Evolutionary conservation across 2,329 filamentous ascomycete species (phyloP).

Genomic region (Aspergillus flavus): DNA sequence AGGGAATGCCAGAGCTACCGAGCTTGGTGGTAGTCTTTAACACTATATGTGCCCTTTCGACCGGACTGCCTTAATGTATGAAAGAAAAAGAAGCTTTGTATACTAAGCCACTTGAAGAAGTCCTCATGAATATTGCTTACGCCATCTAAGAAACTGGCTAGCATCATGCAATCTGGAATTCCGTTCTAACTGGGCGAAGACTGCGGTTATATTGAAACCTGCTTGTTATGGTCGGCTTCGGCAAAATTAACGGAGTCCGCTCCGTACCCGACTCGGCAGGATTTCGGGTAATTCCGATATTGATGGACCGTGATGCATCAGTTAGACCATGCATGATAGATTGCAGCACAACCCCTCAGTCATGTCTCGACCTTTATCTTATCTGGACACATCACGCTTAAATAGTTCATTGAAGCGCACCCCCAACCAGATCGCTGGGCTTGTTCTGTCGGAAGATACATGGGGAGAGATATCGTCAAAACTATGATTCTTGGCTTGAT

Average conservation of each 20-base stretch:
- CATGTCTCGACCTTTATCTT: not conserved
- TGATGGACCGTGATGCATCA: not conserved
- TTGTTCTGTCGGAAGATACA: not conserved
- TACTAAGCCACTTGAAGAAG: no score
- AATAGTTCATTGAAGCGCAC: not conserved
- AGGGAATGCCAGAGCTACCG: not conserved
- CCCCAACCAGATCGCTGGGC: not conserved
- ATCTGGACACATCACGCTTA: not conserved
- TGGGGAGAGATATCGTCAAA: not conserved
- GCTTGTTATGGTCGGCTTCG: not conserved
- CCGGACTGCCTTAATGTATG: no score
- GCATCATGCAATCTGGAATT: not conserved
- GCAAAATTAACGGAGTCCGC: not conserved
- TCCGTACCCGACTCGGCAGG: not conserved
- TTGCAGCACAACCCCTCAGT: not conserved
- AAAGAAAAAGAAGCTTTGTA: no score
- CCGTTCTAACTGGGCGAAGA: not conserved
- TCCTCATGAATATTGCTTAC: not conserved
- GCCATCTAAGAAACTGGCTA: not conserved
- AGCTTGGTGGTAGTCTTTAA: no score
- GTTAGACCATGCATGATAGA: not conserved
- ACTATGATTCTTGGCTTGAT: not conserved
- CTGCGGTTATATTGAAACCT: not conserved
- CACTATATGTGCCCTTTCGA: no score
- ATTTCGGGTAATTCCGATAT: not conserved